Base-by-base conservation (phyloP, 225 moss, liverwort and hornwort species). In the Physcomitrium patens region DNA sequence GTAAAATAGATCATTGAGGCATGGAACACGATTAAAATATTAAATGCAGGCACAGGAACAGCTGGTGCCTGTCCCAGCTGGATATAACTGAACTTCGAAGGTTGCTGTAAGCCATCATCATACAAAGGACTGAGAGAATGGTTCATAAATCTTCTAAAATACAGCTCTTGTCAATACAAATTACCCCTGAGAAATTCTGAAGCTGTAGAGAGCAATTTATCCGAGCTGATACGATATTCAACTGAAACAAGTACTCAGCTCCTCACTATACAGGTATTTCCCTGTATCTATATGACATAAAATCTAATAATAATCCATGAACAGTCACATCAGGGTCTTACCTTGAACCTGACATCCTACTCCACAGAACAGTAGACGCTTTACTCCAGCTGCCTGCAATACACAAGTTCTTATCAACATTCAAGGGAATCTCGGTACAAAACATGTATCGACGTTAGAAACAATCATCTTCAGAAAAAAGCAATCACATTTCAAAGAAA, bases 261-360 rank as follows among this genome's bases (percentile, higher is more conserved):
- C 53, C 53, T n/a, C 19, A 54, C 9, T 9, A 10, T 23, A 23
- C 23, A 57, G 16, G 3, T 28, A 27, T 58, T 53, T 65, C 64
- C 27, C 12, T n/a, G n/a, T n/a, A n/a, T n/a, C 10, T 53, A 54
- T 16, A 43, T 20, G 26, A 44, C 16, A 18, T 76, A 68, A 17
- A 60, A 50, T 47, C 27, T 53, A 55, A 23, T 19, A 28, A 51
- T 45, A 23, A 78, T 68, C 70, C 60, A 78, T 63, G 15, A 65
- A 54, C 41, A 80, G 71, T 47, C 20, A 71, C 49, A 47, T 50
- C 60, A 16, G 50, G 45, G 15, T 60, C 60, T 59, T 83, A 94
- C 97, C 97, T 88, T 99, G 99, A 51, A 99, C 99, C 81, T 99
- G 99, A 84, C 99, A 99, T 49, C 99, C 99, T 71, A 99, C 95